Evolutionary conservation across 176 grass and related monocot species (phyloP), one percentile per base, ranked within the genome.

Genomic region (Lolium perenne): DNA sequence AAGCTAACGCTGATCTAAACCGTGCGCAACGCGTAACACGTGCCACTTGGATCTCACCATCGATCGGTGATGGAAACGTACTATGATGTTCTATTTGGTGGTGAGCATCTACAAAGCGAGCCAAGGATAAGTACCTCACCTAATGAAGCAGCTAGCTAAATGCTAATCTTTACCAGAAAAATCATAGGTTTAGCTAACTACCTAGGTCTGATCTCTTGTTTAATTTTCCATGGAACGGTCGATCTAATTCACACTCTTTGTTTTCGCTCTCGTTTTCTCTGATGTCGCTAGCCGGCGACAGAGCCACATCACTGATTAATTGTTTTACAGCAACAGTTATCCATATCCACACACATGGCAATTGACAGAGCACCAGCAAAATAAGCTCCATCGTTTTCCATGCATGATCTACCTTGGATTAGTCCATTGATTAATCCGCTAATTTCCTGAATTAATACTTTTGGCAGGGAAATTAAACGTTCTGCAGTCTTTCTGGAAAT

Each of bases 281-380:
- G 5, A 18, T 18, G 15, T 38, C 32, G 32, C 6, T 65, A 65
- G 29, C 25, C 26, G 26, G 26, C 26, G 64, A 38, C 26, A 41
- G 5, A 17, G 12, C 5, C 64, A 67, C 22, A 5, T 62, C 60
- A 62, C 11, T 11, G 21, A 29, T 67, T 17, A 67, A 38, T 14
- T 38, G 7, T 40, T 68, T 18, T 68, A 68, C 32, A 40, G 2
- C 29, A 38, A 38, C 29, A 38, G 26, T 82, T 80, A 85, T 89
- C 60, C 22, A 26, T 63, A 26, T 63, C 69, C 26, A 29, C 26
- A 29, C 26, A 29, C 23, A 41, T 89, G 69, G 22, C 47, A 75
- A 75, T 53, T 53, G 72, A 65, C 25, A 55, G 10, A 49, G 22
- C 26, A 29, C 26, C 26, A 29, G 26, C 26, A 29, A 29, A 29